Base-by-base conservation (phyloP, 768 basidiomycete genomes). In the Holtermannia corniformis region DNA sequence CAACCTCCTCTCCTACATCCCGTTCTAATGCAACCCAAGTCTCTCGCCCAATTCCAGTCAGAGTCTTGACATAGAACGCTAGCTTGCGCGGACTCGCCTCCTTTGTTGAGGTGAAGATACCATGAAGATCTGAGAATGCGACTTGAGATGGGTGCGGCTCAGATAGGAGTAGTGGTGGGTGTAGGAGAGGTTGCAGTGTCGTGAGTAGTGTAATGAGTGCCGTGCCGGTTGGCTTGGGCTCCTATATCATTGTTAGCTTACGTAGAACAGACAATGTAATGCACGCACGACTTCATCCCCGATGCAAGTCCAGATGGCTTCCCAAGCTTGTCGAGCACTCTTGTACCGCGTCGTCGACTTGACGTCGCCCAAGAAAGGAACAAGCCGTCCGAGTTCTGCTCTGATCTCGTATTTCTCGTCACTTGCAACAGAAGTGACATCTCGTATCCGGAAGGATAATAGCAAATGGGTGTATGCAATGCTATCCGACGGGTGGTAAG, bases 311-410 rank as follows among this genome's bases (percentile, higher is more conserved):
- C 67, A 68, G 4, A 62, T 51, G 4, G 53, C 50, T 3, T 59
- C 49, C 52, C 60, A 68, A 5, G 67, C 67, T 19, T 58, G 57
- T 45, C 62, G 44, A 7, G 46, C 43, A 2, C 55, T 50, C 13
- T 42, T 41, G 50, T 62, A 53, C 14, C 67, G 60, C 2, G 59
- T 46, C 3, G 62, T 68, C 7, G 67, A 68, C 47, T 61, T 62
- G n/a, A 52, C 53, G 19, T 68, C 64, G 3, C 51, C 40, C 2
- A 68, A 22, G 49, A 68, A 68, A 1, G 67, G 67, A 7, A 68
- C 42, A 1, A 64, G 40, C 4, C 32, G 12, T 2, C 41, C 27
- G 13, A 65, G 13, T 19, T 59, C 61, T 3, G 21, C 19, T 41
- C 51, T 55, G 26, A 65, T 20, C 23, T 65, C 64, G 4, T 14